phyloP scores from a whole-genome alignment of 225 moss, liverwort and hornwort species.

The Asterella californica region DNA sequence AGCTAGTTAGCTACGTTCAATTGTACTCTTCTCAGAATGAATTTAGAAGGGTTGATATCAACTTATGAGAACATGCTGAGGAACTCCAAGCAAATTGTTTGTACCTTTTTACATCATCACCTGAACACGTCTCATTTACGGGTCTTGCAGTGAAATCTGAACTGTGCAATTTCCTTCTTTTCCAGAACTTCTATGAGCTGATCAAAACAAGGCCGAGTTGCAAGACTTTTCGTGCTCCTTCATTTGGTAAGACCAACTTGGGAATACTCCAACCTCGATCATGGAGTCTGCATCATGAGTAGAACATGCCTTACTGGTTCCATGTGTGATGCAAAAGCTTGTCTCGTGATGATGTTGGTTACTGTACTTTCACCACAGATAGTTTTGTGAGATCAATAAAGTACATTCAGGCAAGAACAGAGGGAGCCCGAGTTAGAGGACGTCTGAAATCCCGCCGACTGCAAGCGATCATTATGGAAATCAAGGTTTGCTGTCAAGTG shows the following conservation, averaged over 20 bases:
- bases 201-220: constrained; percentile 40
- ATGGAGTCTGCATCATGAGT: not conserved
- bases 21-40: not conserved
- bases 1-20: not conserved
- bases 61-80: not conserved
- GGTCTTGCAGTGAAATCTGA: not conserved
- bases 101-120: not conserved
- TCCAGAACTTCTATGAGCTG: constrained; percentile 44
- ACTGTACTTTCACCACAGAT: constrained; percentile 28
- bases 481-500: constrained; percentile 43
- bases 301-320: not conserved
- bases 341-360: not conserved
- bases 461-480: constrained; percentile 61
- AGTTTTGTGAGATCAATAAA: constrained; percentile 45
- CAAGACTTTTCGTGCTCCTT: constrained; percentile 38
- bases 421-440: constrained; percentile 52
- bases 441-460: constrained; percentile 52
- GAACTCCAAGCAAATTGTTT: not conserved
- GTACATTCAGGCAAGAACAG: constrained; percentile 57
- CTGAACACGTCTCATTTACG: too few species aligned
- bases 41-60: not conserved
- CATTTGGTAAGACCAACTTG: constrained; percentile 37
- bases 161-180: not conserved
- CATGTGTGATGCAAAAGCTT: not conserved
- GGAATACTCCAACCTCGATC: not conserved